phyloP scores from a whole-genome alignment of 2,329 filamentous ascomycete genomes.

The Xylariaceae sp. region DNA sequence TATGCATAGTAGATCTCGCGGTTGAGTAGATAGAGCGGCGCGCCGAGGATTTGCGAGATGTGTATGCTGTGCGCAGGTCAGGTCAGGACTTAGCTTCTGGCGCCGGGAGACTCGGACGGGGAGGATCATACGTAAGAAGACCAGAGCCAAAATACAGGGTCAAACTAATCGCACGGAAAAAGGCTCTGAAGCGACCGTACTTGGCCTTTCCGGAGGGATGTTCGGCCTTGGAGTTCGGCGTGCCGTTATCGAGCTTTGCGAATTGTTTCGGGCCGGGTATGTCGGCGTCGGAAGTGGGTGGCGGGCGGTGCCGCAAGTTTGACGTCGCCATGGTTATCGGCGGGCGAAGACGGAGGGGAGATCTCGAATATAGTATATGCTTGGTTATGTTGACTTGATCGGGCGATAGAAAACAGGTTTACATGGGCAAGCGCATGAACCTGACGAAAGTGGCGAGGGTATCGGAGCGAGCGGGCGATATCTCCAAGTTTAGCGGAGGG shows the following conservation, averaged over 20 bases:
- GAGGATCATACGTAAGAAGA: slow-evolving; percentile 42
- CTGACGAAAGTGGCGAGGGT: background rate
- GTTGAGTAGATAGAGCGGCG: slow-evolving; percentile 70
- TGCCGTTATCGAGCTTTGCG: slow-evolving; percentile 18
- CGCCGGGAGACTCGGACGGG: background rate
- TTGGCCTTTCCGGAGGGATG: slow-evolving; percentile 54
- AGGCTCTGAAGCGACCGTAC: slow-evolving; percentile 46
- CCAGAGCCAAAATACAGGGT: slow-evolving; percentile 48
- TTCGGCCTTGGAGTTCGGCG: slow-evolving; percentile 21
- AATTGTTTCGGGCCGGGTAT: slow-evolving; percentile 31
- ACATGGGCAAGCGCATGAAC: background rate
- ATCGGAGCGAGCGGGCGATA: background rate
- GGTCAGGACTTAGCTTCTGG: slow-evolving; percentile 14
- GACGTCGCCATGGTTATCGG: slow-evolving; percentile 30
- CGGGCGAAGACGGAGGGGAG: background rate
- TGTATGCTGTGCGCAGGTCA: slow-evolving; percentile 48
- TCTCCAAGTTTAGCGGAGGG: background rate
- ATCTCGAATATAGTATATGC: background rate
- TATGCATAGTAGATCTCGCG: slow-evolving; percentile 76
- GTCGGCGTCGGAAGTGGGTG: slow-evolving; percentile 19
- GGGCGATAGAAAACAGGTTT: background rate
- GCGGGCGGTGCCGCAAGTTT: slow-evolving; percentile 35
- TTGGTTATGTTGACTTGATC: background rate
- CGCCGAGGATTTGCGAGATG: slow-evolving; percentile 68
- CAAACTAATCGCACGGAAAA: slow-evolving; percentile 49